Conservation (phyloP, 163 green algal species). For the Coccomyxa subellipsoidea region DNA sequence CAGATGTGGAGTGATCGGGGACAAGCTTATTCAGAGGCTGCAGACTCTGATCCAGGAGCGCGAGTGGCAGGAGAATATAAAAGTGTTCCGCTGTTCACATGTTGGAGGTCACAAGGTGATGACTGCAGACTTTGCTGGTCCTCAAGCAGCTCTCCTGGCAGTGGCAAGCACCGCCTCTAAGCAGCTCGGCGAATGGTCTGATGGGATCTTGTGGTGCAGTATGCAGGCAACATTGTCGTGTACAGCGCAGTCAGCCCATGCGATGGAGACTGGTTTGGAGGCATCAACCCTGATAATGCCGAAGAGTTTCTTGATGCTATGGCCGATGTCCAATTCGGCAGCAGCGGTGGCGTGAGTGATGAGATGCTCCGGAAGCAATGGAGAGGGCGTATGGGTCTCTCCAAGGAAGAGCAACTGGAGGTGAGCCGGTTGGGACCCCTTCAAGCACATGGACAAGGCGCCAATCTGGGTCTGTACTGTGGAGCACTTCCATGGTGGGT, state of each 20-base stretch:
- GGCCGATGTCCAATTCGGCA: background rate
- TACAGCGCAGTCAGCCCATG: constrained; percentile 35
- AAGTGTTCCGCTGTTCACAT: constrained; percentile 39
- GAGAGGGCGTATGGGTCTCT: constrained; percentile 11
- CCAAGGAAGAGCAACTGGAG: constrained; percentile 12
- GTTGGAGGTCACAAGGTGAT: constrained; percentile 48
- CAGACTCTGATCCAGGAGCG: background rate
- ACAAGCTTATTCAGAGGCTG: constrained; percentile 25
- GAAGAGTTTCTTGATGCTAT: constrained; percentile 33
- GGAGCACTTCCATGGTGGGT: too few relatives aligned
- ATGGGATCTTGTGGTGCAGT: constrained; percentile 25
- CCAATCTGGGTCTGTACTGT: too few relatives aligned
- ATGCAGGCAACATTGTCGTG: constrained; percentile 50
- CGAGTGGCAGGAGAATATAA: constrained; percentile 3
- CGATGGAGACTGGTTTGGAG: constrained; percentile 56
- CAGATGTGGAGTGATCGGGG: constrained; percentile 39
- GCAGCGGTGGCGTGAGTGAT: background rate
- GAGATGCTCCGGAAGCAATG: background rate
- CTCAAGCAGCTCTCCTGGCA: background rate
- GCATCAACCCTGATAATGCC: constrained; percentile 31
- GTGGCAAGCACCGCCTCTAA: too few relatives aligned
- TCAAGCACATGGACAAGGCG: too few relatives aligned
- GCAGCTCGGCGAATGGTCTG: background rate
- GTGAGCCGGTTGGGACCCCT: too few relatives aligned
- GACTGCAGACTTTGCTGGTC: background rate